Conservation (phyloP, 1,139 yeast species). For the Geotrichum australiense region DNA sequence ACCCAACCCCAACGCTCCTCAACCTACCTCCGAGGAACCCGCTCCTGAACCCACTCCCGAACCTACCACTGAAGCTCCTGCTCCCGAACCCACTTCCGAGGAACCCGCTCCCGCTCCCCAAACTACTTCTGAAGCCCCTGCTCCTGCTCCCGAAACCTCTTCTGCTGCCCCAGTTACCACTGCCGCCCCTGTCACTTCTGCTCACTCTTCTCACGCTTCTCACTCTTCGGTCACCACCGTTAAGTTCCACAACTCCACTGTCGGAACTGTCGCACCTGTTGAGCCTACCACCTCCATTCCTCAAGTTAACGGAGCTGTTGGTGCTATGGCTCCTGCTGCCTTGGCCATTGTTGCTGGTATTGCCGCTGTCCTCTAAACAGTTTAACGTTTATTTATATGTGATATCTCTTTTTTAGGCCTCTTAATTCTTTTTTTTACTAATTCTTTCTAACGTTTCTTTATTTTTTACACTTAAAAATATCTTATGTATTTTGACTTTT, state of each 20-base stretch:
- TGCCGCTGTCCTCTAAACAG: slow-evolving; percentile 20
- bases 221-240: slow-evolving; percentile 1
- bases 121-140: slow-evolving; percentile 1
- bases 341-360: slow-evolving; percentile 15
- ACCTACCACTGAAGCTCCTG: background rate
- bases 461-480: too few relatives aligned
- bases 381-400: too few relatives aligned
- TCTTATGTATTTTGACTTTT: too few relatives aligned
- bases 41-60: slow-evolving; percentile 5
- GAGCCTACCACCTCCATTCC: slow-evolving; percentile 1
- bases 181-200: slow-evolving; percentile 3
- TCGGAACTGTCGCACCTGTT: slow-evolving; percentile 1
- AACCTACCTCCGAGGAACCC: background rate
- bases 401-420: too few relatives aligned
- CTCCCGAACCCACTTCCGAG: background rate
- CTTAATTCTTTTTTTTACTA: too few relatives aligned
- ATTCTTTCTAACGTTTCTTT: too few relatives aligned
- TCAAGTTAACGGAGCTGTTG: slow-evolving; percentile 13
- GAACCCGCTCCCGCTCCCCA: background rate
- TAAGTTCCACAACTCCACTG: slow-evolving; percentile 16
- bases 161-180: slow-evolving; percentile 4
- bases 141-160: slow-evolving; percentile 3
- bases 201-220: slow-evolving; percentile 3
- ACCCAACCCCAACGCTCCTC: slow-evolving; percentile 3
- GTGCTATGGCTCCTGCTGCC: slow-evolving; percentile 8